These are phyloP conservation scores for Cryptosporidium tyzzeri DNA, from an alignment of 169 alveolate genomes.

Conservation along the genomic window DNA sequence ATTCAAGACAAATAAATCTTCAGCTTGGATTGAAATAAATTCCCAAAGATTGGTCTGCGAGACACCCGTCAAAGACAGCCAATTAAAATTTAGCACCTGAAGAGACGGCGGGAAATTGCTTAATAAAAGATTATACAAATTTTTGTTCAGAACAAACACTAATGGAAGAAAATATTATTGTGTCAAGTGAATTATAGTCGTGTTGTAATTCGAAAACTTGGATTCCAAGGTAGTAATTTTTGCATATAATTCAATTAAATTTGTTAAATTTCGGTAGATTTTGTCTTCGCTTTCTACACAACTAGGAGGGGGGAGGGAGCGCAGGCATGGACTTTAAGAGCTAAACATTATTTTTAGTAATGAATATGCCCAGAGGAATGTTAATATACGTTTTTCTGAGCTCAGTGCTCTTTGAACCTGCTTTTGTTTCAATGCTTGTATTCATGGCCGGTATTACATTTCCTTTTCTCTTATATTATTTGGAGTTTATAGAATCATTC, in stretches of 20 bases:
- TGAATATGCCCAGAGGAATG: background rate
- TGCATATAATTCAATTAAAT: too few relatives aligned
- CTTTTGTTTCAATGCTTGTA: conserved; percentile 4
- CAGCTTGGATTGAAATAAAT: conserved; percentile 2
- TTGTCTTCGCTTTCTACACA: background rate
- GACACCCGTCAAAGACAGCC: conserved; percentile 56
- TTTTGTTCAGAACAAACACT: background rate
- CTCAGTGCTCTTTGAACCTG: conserved; percentile 52
- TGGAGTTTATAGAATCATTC: background rate
- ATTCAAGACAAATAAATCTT: background rate
- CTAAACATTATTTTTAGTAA: background rate
- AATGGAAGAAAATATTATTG: background rate
- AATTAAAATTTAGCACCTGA: background rate
- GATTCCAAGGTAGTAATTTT: background rate
- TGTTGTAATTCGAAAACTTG: background rate
- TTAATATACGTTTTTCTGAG: background rate
- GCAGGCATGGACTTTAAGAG: background rate
- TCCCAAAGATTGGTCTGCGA: conserved; percentile 21
- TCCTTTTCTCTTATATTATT: background rate
- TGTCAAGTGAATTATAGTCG: background rate
- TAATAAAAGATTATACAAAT: background rate
- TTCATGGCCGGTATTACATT: background rate
- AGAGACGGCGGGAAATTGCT: conserved; percentile 69
- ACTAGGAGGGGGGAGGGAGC: background rate
- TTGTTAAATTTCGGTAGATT: background rate